These are phyloP conservation scores for Fusarium odoratissimum DNA, from an alignment of 2,329 filamentous ascomycete species.

Conservation along the genomic window DNA sequence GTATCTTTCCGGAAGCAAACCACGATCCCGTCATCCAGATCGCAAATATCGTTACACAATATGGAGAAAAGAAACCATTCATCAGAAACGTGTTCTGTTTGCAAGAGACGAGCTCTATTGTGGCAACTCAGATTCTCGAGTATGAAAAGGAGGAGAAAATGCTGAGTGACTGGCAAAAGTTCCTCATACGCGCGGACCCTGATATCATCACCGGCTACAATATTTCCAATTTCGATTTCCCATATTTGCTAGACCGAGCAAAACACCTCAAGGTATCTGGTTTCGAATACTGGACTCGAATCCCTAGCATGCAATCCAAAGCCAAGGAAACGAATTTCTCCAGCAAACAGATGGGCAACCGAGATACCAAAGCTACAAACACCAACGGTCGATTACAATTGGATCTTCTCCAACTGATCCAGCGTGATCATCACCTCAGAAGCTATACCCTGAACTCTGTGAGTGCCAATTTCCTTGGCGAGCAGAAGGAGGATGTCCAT, in stretches of 20 bases:
- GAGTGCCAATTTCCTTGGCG: conserved; percentile 91
- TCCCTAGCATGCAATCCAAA: conserved; percentile 76
- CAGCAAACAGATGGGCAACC: conserved; percentile 98
- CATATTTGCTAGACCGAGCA: conserved; percentile 90
- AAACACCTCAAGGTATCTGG: conserved; percentile 81
- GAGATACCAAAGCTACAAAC: conserved; percentile 93
- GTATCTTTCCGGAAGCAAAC: conserved; percentile 93
- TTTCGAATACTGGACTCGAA: conserved; percentile 89
- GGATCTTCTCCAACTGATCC: conserved; percentile 92
- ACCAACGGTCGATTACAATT: conserved; percentile 94
- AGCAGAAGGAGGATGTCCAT: conserved; percentile 99
- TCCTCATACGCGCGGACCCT: conserved; percentile 89
- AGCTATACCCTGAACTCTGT: conserved; percentile 99
- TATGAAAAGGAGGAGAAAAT: conserved; percentile 86
- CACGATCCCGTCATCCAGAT: conserved; percentile 97
- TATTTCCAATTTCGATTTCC: conserved; percentile 98
- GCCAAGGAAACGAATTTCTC: conserved; percentile 87
- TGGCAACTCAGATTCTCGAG: conserved; percentile 91
- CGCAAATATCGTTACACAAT: conserved; percentile 92
- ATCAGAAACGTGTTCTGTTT: conserved; percentile 96
- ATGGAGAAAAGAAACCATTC: conserved; percentile 96
- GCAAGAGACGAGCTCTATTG: conserved; percentile 90
- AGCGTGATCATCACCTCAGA: conserved; percentile 92
- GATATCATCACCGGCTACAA: conserved; percentile 99
- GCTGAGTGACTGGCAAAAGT: conserved; percentile 92